Evolutionary conservation across 2,329 filamentous ascomycete species (phyloP).

Genomic region (Colletotrichum lini): DNA sequence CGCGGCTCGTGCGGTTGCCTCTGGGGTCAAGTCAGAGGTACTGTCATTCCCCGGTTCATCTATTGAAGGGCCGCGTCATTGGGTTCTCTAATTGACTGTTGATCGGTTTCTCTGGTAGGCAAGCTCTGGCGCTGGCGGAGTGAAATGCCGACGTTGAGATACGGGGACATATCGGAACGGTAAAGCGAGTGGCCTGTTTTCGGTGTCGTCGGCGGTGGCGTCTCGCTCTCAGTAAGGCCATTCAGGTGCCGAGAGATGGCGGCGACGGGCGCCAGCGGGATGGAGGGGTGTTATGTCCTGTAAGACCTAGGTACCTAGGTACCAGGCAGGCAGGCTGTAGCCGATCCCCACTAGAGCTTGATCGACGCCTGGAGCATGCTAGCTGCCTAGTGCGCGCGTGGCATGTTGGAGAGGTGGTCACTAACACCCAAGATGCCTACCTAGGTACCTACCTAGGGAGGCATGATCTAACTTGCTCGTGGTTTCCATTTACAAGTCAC

Average conservation of each 20-base stretch:
- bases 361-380: slow-evolving; percentile 14
- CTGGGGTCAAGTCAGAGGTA: neutral
- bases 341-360: slow-evolving; percentile 29
- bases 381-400: slow-evolving; percentile 6
- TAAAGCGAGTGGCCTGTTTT: slow-evolving; percentile 14
- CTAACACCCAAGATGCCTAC: no score
- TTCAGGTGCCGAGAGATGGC: slow-evolving; percentile 38
- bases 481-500: neutral
- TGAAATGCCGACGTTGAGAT: neutral
- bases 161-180: slow-evolving; percentile 6
- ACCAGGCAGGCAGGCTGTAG: neutral
- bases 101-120: slow-evolving; percentile 7
- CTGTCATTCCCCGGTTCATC: neutral
- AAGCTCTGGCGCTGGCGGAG: neutral
- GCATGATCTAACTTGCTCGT: neutral
- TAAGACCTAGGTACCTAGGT: no score
- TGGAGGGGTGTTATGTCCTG: slow-evolving; percentile 2
- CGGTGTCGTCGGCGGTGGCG: slow-evolving; percentile 3
- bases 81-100: neutral
- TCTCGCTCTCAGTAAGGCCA: slow-evolving; percentile 5
- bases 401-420: neutral
- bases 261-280: slow-evolving; percentile 18
- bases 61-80: neutral
- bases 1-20: slow-evolving; percentile 12
- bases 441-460: no score